A percentile compares a stretch with the other conserved stretches of the same genome.
Conservation (phyloP, 1,139 yeast genomes). For the Arxiozyma telluris region DNA sequence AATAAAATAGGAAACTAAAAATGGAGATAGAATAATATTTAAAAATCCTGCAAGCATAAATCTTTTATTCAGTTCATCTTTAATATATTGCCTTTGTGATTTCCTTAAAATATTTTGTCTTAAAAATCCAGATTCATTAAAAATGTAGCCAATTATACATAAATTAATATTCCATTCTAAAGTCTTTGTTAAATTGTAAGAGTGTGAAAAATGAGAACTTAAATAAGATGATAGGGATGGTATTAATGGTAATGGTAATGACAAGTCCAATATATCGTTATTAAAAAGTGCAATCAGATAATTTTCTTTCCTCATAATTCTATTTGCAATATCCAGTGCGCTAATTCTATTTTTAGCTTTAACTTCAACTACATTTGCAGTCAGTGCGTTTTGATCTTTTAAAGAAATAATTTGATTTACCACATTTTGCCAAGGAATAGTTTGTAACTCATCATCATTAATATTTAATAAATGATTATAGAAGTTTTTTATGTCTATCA, state of each 20-base stretch:
- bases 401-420: slow-evolving; percentile 69
- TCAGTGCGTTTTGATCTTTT: slow-evolving; percentile 66
- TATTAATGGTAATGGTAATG: slow-evolving; percentile 48
- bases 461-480: slow-evolving; percentile 53
- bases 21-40: slow-evolving; percentile 75
- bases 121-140: slow-evolving; percentile 79
- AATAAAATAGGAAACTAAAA: slow-evolving; percentile 73
- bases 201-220: slow-evolving; percentile 14
- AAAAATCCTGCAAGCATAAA: slow-evolving; percentile 82
- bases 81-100: slow-evolving; percentile 54
- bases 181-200: slow-evolving; percentile 64
- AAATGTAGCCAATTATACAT: slow-evolving; percentile 79
- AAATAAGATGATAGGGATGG: slow-evolving; percentile 37
- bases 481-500: slow-evolving; percentile 32
- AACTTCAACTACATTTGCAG: slow-evolving; percentile 45
- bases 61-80: slow-evolving; percentile 64
- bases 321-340: slow-evolving; percentile 89
- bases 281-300: slow-evolving; percentile 84
- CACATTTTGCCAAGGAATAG: slow-evolving; percentile 86
- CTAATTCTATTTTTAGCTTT: slow-evolving; percentile 68
- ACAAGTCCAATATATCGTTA: slow-evolving; percentile 61
- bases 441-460: slow-evolving; percentile 74
- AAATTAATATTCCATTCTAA: slow-evolving; percentile 89
- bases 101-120: slow-evolving; percentile 65
- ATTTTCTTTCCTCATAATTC: slow-evolving; percentile 92